A percentile compares a stretch with the other conserved stretches of the same genome.
Evolutionary conservation across 1,284 basidiomycete genomes (phyloP).

Genomic region (Rhodotorula sp.): DNA sequence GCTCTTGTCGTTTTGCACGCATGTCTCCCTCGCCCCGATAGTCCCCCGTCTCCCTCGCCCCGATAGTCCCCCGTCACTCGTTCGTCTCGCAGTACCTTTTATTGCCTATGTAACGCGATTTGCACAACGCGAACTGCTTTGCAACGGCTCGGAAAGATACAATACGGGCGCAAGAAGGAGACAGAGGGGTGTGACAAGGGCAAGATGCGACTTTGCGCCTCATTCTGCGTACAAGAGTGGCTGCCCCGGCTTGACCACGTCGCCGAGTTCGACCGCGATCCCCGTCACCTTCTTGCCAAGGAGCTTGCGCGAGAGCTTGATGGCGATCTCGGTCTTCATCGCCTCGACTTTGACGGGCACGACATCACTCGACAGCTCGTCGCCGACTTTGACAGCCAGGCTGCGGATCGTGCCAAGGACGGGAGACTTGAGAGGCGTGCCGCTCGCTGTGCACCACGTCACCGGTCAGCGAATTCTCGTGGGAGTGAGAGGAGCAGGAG

Average conservation of each 20-base stretch:
- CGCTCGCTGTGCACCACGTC: slow-evolving; percentile 2
- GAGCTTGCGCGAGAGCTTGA: slow-evolving; percentile 49
- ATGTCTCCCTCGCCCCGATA: too few species aligned
- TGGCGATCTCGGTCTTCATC: slow-evolving; percentile 60
- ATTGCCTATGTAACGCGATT: background rate
- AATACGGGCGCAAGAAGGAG: background rate
- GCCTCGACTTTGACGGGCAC: slow-evolving; percentile 57
- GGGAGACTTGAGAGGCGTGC: slow-evolving; percentile 31
- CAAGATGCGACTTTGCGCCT: background rate
- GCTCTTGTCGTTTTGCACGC: too few species aligned
- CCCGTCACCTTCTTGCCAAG: slow-evolving; percentile 26
- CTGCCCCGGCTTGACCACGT: slow-evolving; percentile 22
- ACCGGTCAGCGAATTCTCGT: background rate
- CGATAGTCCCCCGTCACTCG: too few species aligned
- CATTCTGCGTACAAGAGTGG: slow-evolving; percentile 22
- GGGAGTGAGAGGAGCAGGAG: background rate
- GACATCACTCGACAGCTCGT: slow-evolving; percentile 10
- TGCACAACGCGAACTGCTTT: too few species aligned
- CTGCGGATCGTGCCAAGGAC: slow-evolving; percentile 24
- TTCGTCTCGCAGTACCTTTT: background rate
- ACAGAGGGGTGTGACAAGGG: too few species aligned
- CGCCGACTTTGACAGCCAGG: slow-evolving; percentile 23
- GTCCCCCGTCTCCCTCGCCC: too few species aligned
- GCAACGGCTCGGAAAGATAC: too few species aligned
- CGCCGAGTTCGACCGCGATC: slow-evolving; percentile 17